Evolutionary conservation across 805 yeast species (phyloP).

Genomic region (Jamesozyma jinghongensis): DNA sequence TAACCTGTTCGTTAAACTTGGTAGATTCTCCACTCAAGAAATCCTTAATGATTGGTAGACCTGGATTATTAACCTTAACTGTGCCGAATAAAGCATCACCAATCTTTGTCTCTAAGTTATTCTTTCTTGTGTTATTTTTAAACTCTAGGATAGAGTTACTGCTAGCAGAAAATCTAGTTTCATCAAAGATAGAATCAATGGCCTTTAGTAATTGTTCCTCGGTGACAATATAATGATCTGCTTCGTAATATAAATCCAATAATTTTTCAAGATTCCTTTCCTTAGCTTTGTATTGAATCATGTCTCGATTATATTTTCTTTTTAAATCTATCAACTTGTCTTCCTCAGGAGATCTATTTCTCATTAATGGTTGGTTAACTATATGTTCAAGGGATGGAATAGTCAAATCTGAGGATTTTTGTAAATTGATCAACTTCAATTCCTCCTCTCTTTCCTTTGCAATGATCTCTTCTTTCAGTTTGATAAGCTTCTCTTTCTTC

Average conservation of each 20-base stretch:
- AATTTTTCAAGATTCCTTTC: conserved; percentile 48
- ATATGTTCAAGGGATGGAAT: conserved; percentile 70
- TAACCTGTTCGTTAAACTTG: conserved; percentile 23
- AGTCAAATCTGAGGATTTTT: conserved; percentile 41
- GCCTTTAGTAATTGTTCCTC: conserved; percentile 47
- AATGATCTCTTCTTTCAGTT: conserved; percentile 31
- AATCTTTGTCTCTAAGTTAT: conserved; percentile 15
- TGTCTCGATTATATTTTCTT: conserved; percentile 57
- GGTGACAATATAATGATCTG: conserved; percentile 60
- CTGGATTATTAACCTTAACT: conserved; percentile 27
- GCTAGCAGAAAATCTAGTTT: conserved; percentile 6
- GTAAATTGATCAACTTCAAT: conserved; percentile 17
- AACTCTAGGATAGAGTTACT: conserved; percentile 1
- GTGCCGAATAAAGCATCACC: conserved; percentile 34
- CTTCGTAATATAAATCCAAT: conserved; percentile 62
- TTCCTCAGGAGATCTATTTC: conserved; percentile 67
- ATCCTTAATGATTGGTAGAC: conserved; percentile 31
- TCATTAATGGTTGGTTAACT: conserved; percentile 60
- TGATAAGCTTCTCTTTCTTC: conserved; percentile 22
- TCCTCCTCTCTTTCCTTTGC: conserved; percentile 31
- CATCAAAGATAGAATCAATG: conserved; percentile 21
- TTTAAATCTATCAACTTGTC: conserved; percentile 45
- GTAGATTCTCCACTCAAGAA: conserved; percentile 27
- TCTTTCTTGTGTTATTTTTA: conserved; percentile 4
- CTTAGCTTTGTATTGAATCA: conserved; percentile 42